Base-by-base conservation (phyloP, 371 early-diverging fungal species). In the Mortierella sp. region DNA sequence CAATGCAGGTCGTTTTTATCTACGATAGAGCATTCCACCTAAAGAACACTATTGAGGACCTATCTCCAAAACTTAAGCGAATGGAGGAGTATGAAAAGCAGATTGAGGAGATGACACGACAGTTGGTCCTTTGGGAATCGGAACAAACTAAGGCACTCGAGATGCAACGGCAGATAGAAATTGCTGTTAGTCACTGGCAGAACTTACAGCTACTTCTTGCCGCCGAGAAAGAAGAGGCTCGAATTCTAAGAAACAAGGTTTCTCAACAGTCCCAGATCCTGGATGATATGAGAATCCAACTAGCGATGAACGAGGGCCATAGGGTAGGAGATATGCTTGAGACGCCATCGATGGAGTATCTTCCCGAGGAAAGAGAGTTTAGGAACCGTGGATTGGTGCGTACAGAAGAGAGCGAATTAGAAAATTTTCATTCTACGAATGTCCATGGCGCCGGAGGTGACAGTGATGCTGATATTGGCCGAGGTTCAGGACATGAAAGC, bases 81-180 rank as follows among this genome's bases (percentile, higher is more conserved):
- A 75, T 87, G 60, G 77, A 83, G 34, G 89, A 89, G 53, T 87
- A 87, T 29, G 89, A 91, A 51, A 84, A 87, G 62, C 84, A 85
- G 29, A 87, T 90, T 15, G 80, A 87, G 42, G 89, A 89, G 55
- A 72, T 91, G 63, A 87, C 91, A 1, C 85, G 87, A 19, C 87
- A 90, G 64, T 84, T 91, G 70, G 58, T 89, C 3, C 73, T 89
- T 5, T 91, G 90, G 87, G 85, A 85, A 49, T 59, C 71, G 9
- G 83, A 83, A 26, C 74, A 82, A 28, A 45, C 34, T 49, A 82
- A 82, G 61, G 56, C 55, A 17, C 54, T 60, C 45, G 84, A 83
- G 35, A 57, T 68, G 45, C 77, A 83, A 26, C 54, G 62, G 2
- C 79, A 75, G 26, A 26, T 82, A 69, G 84, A 83, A 37, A n/a